Evolutionary conservation across 352 stramenopile species (phyloP), one percentile per base, ranked within the genome.

Genomic region (Peronospora destructor): DNA sequence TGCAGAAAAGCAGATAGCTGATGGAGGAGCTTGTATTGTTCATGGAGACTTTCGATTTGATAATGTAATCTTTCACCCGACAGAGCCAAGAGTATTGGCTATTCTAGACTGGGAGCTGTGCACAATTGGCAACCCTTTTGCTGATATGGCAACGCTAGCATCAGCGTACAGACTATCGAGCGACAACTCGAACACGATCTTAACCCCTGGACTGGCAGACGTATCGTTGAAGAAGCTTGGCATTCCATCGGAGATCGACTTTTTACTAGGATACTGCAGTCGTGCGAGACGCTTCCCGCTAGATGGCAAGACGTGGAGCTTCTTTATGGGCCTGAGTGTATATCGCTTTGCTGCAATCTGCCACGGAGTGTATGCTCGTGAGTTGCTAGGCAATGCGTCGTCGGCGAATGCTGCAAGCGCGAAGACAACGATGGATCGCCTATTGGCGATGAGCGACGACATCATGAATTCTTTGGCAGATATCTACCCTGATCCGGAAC

Each of bases 1-100:
- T 4, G 74, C 74, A 3, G 73, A 85, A 19, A 56, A 64, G 35
- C 75, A 82, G 21, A 84, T 61, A 1, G 81, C 30, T 0, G 49
- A 62, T 8, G 46, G 54, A 41, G 56, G 53, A 35, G 45, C 62
- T 2, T 61, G 66, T 34, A 76, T 95, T 38, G 80, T 94, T 6
- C 85, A 95, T 54, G 85, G 85, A 45, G 85, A 95, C 60, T 95
- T 90, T 66, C 80, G 78, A 34, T 76, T 95, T 19, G 85, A 94
- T 58, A 95, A 95, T 55, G 53, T 86, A 49, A 88, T 91, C 51
- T 89, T 87, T 64, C 81, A 94, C 59, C 76, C 81, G 12, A 92
- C 81, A 11, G 76, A 92, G 64, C 84, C 81, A 14, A 63, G 76
- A 6, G 80, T 95, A 16, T 17, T 93, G 7, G 85, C 81, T 6